Conservation (phyloP, 140 eudicot genomes). For the Senecio squalidus region DNA sequence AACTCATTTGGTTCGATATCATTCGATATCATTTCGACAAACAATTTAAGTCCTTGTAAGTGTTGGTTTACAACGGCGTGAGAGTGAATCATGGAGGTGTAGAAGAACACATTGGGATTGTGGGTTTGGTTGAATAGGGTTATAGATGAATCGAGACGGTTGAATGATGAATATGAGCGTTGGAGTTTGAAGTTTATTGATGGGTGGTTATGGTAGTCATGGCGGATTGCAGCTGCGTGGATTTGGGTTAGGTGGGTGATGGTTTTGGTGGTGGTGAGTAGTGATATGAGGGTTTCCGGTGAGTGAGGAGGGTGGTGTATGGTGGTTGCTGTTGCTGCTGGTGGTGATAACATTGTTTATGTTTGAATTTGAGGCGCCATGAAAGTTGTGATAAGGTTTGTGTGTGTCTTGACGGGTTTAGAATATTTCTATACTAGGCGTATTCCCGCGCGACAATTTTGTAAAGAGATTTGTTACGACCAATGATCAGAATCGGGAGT, state of each 20-base stretch:
- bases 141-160: slow-evolving; percentile 44
- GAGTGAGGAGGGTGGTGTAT: slow-evolving; percentile 24
- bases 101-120: slow-evolving; percentile 56
- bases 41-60: slow-evolving; percentile 32
- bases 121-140: slow-evolving; percentile 45
- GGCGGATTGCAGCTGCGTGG: slow-evolving; percentile 69
- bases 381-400: slow-evolving; percentile 12
- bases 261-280: slow-evolving; percentile 51
- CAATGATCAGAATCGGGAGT: too few relatives aligned
- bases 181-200: slow-evolving; percentile 71
- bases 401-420: slow-evolving; percentile 13
- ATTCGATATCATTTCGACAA: slow-evolving; percentile 50
- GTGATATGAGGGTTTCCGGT: slow-evolving; percentile 46
- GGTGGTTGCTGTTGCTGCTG: slow-evolving; percentile 15
- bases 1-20: slow-evolving; percentile 60
- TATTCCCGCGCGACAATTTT: too few relatives aligned
- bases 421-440: too few relatives aligned
- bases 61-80: slow-evolving; percentile 33
- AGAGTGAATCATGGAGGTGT: slow-evolving; percentile 64
- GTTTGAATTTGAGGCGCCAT: slow-evolving; percentile 8
- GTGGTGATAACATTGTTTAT: slow-evolving; percentile 20
- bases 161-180: slow-evolving; percentile 58
- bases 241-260: slow-evolving; percentile 48
- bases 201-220: slow-evolving; percentile 51
- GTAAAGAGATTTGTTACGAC: too few relatives aligned